These are phyloP conservation scores for Gastrolobium bilobum DNA, from an alignment of 306 rosid species.

Conservation along the genomic window DNA sequence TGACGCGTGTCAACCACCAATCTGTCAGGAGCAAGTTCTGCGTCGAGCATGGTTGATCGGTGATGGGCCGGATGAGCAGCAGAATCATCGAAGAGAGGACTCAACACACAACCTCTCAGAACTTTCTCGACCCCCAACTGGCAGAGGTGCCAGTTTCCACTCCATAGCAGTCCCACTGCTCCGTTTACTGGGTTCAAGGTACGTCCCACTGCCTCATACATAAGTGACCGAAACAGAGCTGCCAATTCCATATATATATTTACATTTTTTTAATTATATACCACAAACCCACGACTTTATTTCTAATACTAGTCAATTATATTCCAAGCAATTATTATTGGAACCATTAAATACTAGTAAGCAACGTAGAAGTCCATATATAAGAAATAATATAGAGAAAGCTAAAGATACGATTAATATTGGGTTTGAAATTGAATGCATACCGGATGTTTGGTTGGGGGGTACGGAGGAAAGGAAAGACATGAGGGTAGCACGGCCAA, in stretches of 20 bases:
- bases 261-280: too few species aligned
- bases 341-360: too few species aligned
- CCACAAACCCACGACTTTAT: neutral
- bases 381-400: too few species aligned
- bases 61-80: too few species aligned
- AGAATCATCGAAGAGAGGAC: neutral
- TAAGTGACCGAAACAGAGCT: slow-evolving; percentile 77
- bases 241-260: slow-evolving; percentile 42
- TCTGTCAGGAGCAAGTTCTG: too few species aligned
- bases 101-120: slow-evolving; percentile 56
- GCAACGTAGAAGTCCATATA: too few species aligned
- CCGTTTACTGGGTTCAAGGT: slow-evolving; percentile 78
- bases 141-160: slow-evolving; percentile 77
- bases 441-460: slow-evolving; percentile 58
- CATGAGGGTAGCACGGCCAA: slow-evolving; percentile 71
- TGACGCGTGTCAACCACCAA: too few species aligned
- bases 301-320: neutral
- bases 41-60: too few species aligned
- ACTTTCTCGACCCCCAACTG: slow-evolving; percentile 68
- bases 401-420: too few species aligned
- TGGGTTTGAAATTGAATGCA: neutral
- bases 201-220: slow-evolving; percentile 79
- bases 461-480: slow-evolving; percentile 65
- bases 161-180: slow-evolving; percentile 71
- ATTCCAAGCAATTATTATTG: too few species aligned